Conservation (phyloP, 495 filamentous ascomycete genomes). For the Pyronema domesticum region DNA sequence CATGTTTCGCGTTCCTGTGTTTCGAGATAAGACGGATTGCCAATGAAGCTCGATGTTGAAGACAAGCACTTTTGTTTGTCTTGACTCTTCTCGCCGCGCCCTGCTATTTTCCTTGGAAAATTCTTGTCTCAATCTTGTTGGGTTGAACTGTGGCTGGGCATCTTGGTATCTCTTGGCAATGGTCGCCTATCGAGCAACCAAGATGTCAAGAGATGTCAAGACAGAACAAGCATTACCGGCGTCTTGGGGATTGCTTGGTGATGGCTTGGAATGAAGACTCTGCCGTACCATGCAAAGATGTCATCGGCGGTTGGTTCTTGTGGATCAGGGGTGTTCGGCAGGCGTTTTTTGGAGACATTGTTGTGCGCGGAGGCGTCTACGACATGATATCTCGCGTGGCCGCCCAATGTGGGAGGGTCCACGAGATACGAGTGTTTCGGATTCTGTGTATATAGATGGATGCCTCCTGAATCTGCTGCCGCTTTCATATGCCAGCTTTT, state of each 20-base stretch:
- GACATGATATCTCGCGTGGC: neutral
- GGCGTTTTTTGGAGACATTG: neutral
- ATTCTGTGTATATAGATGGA: neutral
- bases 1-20: neutral
- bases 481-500: neutral
- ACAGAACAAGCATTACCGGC: neutral
- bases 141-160: neutral
- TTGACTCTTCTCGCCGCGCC: neutral
- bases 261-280: neutral
- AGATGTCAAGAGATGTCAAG: neutral
- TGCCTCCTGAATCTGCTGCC: neutral
- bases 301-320: neutral
- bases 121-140: neutral
- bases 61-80: neutral
- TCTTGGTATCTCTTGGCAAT: neutral
- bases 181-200: neutral
- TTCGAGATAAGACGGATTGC: neutral
- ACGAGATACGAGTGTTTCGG: neutral
- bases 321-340: neutral
- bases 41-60: neutral
- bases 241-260: neutral
- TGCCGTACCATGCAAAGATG: neutral
- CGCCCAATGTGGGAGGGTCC: neutral
- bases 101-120: neutral
- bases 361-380: neutral